Base-by-base conservation (phyloP, 305 asterid species). In the Fraxinus paxiana region DNA sequence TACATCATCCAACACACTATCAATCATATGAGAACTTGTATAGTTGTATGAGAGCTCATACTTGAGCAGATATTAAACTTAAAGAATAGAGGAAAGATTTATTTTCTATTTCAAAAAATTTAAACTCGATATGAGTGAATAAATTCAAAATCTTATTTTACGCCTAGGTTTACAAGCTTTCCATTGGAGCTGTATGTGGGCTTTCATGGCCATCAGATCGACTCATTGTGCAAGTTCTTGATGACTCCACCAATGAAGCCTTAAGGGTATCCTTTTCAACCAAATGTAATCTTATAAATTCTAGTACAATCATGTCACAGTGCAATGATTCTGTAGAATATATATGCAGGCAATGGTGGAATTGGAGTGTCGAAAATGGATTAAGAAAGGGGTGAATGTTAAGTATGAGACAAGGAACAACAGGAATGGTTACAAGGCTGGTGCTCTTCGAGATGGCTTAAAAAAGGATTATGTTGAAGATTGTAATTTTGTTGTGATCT, bases 131-230 rank as follows among this genome's bases (percentile, higher is more conserved):
- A 13, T 28, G 37, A 28, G 73, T 26, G 15, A 26, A 67, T 30
- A 67, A 67, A 67, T 67, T 22, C 38, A 30, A 30, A 69, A 30
- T 69, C 77, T 22, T 75, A n/a, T 43, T 18, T 56, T 15, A 30
- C 33, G 35, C 51, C 75, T 22, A 86, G 91, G 91, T 88, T 67
- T 86, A 88, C 82, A 85, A 86, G 81, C 85, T 86, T n/a, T 88
- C 91, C n/a, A 88, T 88, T 83, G 91, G 91, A 83, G 88, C 88
- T 82, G 91, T 83, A 65, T 86, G 91, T 83, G 85, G 84, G 61
- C 87, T 88, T 77, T 84, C 87, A 1, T 88, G 90, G 91, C 90
- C 91, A 81, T 78, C 87, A 63, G 84, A 88, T 35, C 63, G 86
- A 81, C 79, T 88, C 73, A 67, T 85, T 10, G 85, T 88, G 77